A percentile compares a stretch with the other conserved stretches of the same genome.
Evolutionary conservation across 139 green algal genomes (phyloP).

Genomic region (Picochlorum sp.): DNA sequence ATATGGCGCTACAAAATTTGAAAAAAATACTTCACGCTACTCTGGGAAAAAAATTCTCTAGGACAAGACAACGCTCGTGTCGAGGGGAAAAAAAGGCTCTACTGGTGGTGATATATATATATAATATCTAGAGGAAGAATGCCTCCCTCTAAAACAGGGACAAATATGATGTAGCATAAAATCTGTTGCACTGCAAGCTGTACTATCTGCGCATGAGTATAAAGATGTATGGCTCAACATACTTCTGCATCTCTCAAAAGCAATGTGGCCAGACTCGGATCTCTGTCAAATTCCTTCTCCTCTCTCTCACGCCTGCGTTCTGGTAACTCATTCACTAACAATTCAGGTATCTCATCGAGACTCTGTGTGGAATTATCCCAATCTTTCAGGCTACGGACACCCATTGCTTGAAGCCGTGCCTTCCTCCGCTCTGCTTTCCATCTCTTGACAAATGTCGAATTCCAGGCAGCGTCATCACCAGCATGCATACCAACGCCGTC

Average conservation of each 20-base stretch:
- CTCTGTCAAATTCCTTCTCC: not conserved
- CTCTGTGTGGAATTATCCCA: slow-evolving; percentile 8
- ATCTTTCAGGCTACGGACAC: slow-evolving; percentile 17
- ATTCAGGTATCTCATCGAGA: slow-evolving; percentile 18
- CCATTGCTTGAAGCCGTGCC: slow-evolving; percentile 21
- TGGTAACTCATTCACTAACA: slow-evolving; percentile 20
- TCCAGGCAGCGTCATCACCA: not conserved
- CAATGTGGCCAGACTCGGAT: not conserved
- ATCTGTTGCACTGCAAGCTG: too few species aligned
- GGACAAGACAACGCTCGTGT: too few species aligned
- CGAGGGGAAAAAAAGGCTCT: too few species aligned
- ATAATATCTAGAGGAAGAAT: too few species aligned
- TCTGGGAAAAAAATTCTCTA: too few species aligned
- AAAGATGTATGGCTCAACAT: too few species aligned
- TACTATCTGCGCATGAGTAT: too few species aligned
- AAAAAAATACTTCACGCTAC: too few species aligned
- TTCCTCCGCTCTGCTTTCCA: slow-evolving; percentile 23
- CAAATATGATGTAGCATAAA: too few species aligned
- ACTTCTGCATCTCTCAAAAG: not conserved
- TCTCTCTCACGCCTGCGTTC: not conserved
- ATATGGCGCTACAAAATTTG: too few species aligned
- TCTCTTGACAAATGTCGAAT: slow-evolving; percentile 14
- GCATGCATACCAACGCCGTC: not conserved
- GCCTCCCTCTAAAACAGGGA: too few species aligned
- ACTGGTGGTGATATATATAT: too few species aligned